Evolutionary conservation across 2,329 filamentous ascomycete genomes (phyloP), one percentile per base, ranked within the genome.

Genomic region (Paecilomyces fulvus): DNA sequence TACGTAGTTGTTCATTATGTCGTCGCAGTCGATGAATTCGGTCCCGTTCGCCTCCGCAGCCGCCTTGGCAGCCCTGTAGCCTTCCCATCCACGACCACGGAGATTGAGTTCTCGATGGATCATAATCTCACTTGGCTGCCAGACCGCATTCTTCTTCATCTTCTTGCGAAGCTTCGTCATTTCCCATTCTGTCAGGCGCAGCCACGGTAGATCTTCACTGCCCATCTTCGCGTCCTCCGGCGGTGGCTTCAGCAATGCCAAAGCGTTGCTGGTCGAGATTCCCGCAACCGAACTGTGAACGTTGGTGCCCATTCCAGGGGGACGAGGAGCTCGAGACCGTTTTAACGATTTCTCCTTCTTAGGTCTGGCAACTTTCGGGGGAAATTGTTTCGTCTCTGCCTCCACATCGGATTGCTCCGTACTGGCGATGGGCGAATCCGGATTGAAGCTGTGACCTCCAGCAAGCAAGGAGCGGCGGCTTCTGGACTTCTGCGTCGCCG

Each of bases 61-160:
- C 21, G 73, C 74, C 68, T 80, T 81, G 21, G 80, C 79, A 48
- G 71, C 71, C 21, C 71, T 68, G 59, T 79, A 79, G 20, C 75
- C 75, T 49, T 79, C 77, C 73, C 75, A 78, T 3, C 77, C 78
- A 55, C 84, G 80, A 37, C 81, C 81, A 49, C 81, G 77, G 52
- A 79, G 75, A 50, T 82, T 79, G n/a, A 87, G 75, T 68, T 86
- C 83, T 30, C 83, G 80, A 56, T 82, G 77, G 51, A 86, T 83
- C 84, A 87, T 87, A 10, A 84, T 83, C 58, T 83, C 81, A 60
- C 83, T 86, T 0, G 84, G 84, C 49, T 82, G 80, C 84, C 84
- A 87, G n/a, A 84, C 79, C 5, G 83, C 82, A 60, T 87, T 87
- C 75, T 87, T 87, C 74, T 87, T 87, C 84, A 87, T 87, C 61